Evolutionary conservation across 192 early-diverging fungal genomes (phyloP).

Genomic region (Diversispora eburnea): DNA sequence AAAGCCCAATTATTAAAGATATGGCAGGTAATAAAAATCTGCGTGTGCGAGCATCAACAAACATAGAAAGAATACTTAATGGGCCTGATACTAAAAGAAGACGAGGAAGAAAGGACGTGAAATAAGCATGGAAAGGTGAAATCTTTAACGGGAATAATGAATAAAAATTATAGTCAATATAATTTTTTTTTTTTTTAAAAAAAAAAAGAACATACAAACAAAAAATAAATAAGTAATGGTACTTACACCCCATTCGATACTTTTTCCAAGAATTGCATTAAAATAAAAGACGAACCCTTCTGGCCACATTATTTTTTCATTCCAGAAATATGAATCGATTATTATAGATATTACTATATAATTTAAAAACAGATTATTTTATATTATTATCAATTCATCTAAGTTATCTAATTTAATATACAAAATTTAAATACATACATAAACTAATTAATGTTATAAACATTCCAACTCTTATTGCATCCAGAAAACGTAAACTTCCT

Average conservation of each 20-base stretch:
- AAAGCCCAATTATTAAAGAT: slow-evolving; percentile 63
- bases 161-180: neutral
- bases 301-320: slow-evolving; percentile 60
- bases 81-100: slow-evolving; percentile 71
- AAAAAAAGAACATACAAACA: neutral
- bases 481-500: slow-evolving; percentile 27
- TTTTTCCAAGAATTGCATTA: slow-evolving; percentile 67
- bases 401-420: too few species aligned
- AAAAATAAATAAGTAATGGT: neutral
- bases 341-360: slow-evolving; percentile 42
- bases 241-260: slow-evolving; percentile 62
- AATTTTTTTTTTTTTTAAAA: neutral
- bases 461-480: slow-evolving; percentile 29
- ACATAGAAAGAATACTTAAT: slow-evolving; percentile 50
- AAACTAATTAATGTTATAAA: slow-evolving; percentile 33
- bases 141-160: neutral
- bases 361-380: neutral
- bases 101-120: slow-evolving; percentile 67
- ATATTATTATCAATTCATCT: neutral
- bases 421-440: neutral
- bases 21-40: slow-evolving; percentile 53
- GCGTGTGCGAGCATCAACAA: slow-evolving; percentile 44
- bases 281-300: slow-evolving; percentile 72
- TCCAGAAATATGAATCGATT: slow-evolving; percentile 80
- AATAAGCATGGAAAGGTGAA: slow-evolving; percentile 71